Evolutionary conservation across 768 basidiomycete species (phyloP).

Genomic region (Suillus discolor): DNA sequence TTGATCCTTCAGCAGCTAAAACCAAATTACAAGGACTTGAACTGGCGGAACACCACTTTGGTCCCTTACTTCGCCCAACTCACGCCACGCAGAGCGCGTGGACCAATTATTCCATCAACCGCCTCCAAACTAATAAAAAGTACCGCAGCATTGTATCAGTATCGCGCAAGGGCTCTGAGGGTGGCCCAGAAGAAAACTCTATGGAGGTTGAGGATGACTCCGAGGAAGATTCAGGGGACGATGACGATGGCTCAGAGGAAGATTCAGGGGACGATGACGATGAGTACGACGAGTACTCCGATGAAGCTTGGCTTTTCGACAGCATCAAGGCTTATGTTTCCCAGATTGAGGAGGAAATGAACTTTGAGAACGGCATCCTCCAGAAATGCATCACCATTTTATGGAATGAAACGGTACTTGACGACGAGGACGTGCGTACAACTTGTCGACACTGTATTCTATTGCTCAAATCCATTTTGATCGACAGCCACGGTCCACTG

Average conservation of each 20-base stretch:
- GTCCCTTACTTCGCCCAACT: slow-evolving; percentile 13
- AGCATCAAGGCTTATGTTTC: slow-evolving; percentile 4
- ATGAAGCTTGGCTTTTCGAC: background rate
- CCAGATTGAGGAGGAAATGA: slow-evolving; percentile 10
- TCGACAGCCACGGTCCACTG: slow-evolving; percentile 10
- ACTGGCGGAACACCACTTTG: slow-evolving; percentile 13
- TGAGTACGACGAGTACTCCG: background rate
- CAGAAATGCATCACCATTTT: slow-evolving; percentile 13
- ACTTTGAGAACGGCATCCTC: slow-evolving; percentile 4
- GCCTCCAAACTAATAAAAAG: slow-evolving; percentile 6
- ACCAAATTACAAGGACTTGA: slow-evolving; percentile 4
- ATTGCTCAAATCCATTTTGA: background rate
- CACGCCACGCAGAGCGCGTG: slow-evolving; percentile 4
- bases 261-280: background rate
- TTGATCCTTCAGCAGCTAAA: too few species aligned
- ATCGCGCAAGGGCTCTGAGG: background rate
- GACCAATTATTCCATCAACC: slow-evolving; percentile 12
- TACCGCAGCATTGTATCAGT: background rate
- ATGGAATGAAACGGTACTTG: background rate
- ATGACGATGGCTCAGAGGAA: background rate
- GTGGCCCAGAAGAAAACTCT: background rate
- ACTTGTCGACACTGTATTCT: background rate
- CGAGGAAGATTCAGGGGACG: too few species aligned
- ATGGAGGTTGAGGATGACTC: too few species aligned
- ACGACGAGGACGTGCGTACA: slow-evolving; percentile 6